Evolutionary conservation across 108 stramenopile genomes (phyloP).

Genomic region (Asterionellopsis glacialis): DNA sequence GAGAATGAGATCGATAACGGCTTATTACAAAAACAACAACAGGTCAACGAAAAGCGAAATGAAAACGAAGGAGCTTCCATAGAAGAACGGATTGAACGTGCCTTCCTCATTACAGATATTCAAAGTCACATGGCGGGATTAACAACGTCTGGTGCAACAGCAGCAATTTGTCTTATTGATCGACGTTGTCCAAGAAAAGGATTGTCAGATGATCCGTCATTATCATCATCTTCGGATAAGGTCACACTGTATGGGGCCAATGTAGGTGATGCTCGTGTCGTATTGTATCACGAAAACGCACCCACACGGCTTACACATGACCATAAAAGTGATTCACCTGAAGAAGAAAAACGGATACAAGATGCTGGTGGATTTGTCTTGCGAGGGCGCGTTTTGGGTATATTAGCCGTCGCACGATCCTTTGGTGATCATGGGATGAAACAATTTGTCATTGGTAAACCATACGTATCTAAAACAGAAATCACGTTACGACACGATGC

Average conservation of each 20-base stretch:
- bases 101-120: constrained; percentile 91
- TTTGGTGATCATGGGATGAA: constrained; percentile 91
- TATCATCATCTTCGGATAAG: not conserved
- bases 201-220: not conserved
- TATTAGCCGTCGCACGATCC: constrained; percentile 81
- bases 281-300: constrained; percentile 25
- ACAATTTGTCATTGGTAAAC: constrained; percentile 79
- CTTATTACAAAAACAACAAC: constrained; percentile 5
- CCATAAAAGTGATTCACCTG: constrained; percentile 73
- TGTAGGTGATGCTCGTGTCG: constrained; percentile 92
- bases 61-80: constrained; percentile 12
- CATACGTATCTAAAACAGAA: constrained; percentile 30
- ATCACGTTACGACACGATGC: not conserved
- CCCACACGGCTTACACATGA: constrained; percentile 57
- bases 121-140: constrained; percentile 67
- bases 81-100: constrained; percentile 61
- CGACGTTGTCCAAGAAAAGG: not conserved
- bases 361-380: constrained; percentile 78
- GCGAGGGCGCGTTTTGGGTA: constrained; percentile 76
- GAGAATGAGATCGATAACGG: constrained; percentile 18
- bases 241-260: constrained; percentile 85
- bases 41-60: too few relatives aligned
- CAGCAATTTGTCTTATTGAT: constrained; percentile 63
- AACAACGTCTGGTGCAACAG: constrained; percentile 89
- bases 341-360: constrained; percentile 72